Evolutionary conservation across 2,329 filamentous ascomycete species (phyloP), one percentile per base, ranked within the genome.

Genomic region (Pseudogymnoascus sp.): DNA sequence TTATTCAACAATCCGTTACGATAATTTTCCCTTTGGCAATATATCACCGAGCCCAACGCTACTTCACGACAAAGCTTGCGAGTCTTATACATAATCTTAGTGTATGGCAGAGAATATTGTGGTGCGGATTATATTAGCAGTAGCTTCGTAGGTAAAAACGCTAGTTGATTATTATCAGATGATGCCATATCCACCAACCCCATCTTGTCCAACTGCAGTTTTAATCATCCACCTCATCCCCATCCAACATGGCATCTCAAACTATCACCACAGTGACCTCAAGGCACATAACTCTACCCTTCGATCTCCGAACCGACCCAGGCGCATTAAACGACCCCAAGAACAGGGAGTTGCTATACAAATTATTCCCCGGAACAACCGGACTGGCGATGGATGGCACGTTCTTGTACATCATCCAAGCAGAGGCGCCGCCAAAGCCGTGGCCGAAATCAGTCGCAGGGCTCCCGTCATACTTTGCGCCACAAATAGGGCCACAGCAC

Each of bases 371-470:
- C 5, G 13, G n/a, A 37, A 29, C n/a, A 21, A 29, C n/a, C n/a
- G 58, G 36, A 12, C 4, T 60, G 6, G 12, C n/a, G n/a, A 21
- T 12, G 15, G 58, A 60, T 27, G 58, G 33, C 21, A 13, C 5
- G 7, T 48, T 37, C 10, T 1, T 60, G 4, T 39, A 13, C 33
- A 13, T 39, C 21, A 2, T 15, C 27, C 33, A 39, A 12, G 15
- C n/a, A 21, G 33, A 15, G n/a, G 10, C 13, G 15, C 58, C 33
- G 18, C 58, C 58, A 15, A 60, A 60, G 39, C 58, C 58, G 5
- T 60, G 35, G 58, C 58, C 35, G 7, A 60, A 60, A 29, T 39
- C 29, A 39, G 21, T 60, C 5, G 58, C 58, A 8, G 35, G 58
- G 6, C 13, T 60, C 8, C 35, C 58, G 12, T 40, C n/a, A 7